Evolutionary conservation across 2,329 filamentous ascomycete genomes (phyloP), one percentile per base, ranked within the genome.

Genomic region (Emericellopsis atlantica): DNA sequence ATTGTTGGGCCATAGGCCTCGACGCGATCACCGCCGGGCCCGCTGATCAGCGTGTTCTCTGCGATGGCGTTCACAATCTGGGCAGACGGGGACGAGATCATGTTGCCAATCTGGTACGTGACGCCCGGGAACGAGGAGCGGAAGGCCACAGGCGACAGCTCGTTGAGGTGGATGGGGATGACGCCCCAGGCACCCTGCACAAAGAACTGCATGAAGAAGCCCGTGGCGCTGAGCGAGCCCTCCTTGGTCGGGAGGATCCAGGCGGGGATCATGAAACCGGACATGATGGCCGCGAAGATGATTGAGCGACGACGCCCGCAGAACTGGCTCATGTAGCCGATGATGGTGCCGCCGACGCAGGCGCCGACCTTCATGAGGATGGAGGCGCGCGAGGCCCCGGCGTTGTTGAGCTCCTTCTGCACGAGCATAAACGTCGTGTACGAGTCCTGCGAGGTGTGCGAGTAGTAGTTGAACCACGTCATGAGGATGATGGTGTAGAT

Each of bases 301-400:
- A 85, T 85, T 40, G 76, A 72, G 32, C 79, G 71, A 22, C 84
- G 77, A 29, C 84, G 81, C 12, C 84, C 85, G 37, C 87, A 61
- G 54, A 79, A 86, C 54, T 90, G 84, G 7, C 79, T 85, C 7
- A 78, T 51, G 56, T 88, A 89, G 18, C 84, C 85, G 44, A 84
- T 72, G 45, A 82, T 74, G 34, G 77, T 80, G 22, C 82, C 82
- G 29, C 82, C 84, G 1, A 86, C 74, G 49, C 81, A 84, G 35
- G 84, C 82, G 22, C 84, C 84, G 1, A 73, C 77, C 62, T 88
- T 88, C 79, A 86, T 87, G 44, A 89, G 60, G 49, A 89, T 88
- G n/a, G 76, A 81, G 14, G 82, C 82, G n/a, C 81, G 76, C 7
- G 73, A 81, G 5, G 83, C 80, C 1, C 68, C 69, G 2, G 64